Evolutionary conservation across 768 basidiomycete species (phyloP).

Genomic region (Leccinum olivaceopallidum): DNA sequence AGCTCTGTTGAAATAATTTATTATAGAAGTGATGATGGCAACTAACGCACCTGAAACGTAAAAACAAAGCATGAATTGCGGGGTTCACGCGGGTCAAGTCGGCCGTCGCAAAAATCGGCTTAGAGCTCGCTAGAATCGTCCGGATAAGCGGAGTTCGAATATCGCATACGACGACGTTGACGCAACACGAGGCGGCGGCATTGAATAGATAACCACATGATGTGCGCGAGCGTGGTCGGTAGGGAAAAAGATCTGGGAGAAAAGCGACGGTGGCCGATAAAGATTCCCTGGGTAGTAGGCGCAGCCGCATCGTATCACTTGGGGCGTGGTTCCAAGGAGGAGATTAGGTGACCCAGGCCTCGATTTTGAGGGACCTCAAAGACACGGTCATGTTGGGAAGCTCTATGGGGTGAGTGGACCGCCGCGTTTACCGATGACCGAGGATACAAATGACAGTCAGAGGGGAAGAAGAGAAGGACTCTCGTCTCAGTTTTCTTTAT

Average conservation of each 20-base stretch:
- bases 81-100: constrained; percentile 8
- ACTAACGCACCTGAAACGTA: constrained; percentile 14
- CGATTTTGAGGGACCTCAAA: neutral
- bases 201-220: neutral
- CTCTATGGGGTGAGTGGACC: neutral
- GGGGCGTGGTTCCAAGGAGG: neutral
- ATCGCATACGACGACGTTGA: neutral
- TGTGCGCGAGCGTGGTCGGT: neutral
- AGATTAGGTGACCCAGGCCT: neutral
- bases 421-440: neutral
- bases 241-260: too few species aligned
- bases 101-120: neutral
- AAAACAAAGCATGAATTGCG: neutral
- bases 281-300: neutral
- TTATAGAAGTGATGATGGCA: neutral
- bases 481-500: neutral
- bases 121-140: neutral
- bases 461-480: neutral
- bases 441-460: neutral
- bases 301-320: neutral
- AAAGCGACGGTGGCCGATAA: neutral
- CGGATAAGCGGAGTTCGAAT: constrained; percentile 19
- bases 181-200: neutral
- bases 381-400: neutral
- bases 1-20: neutral